Percentiles rank a stretch among this genome's conserved stretches.
These are phyloP conservation scores for Pseudogymnoascus sp. DNA, from an alignment of 2,329 filamentous ascomycete species.

Conservation along the genomic window DNA sequence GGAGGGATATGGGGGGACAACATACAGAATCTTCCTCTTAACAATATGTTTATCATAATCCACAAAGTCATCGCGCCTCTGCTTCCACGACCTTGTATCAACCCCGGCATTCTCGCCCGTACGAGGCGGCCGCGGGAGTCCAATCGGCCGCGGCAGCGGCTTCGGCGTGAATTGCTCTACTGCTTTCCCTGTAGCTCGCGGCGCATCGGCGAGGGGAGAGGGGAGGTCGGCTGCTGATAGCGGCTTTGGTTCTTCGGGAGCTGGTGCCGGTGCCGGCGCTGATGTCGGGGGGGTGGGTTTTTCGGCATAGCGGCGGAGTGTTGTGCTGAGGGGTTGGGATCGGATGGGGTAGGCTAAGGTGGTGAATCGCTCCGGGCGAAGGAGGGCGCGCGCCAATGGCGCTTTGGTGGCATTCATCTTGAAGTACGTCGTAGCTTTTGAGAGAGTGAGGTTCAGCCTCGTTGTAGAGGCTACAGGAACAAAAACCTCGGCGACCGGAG, in stretches of 20 bases:
- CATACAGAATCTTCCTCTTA: conserved; percentile 65
- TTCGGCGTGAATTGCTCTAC: conserved; percentile 48
- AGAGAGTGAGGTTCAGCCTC: background rate
- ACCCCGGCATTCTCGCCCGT: conserved; percentile 75
- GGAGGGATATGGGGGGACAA: background rate
- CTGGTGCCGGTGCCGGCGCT: conserved; percentile 12
- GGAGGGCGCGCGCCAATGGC: background rate
- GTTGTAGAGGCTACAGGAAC: background rate
- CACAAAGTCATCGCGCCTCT: conserved; percentile 72
- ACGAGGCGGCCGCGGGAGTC: conserved; percentile 63
- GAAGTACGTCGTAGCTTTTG: background rate
- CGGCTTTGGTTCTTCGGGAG: conserved; percentile 4
- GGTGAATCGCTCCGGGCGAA: background rate
- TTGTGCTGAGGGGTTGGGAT: background rate
- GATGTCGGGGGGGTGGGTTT: background rate
- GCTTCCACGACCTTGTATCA: conserved; percentile 55
- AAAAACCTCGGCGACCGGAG: background rate
- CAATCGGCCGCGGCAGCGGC: conserved; percentile 66
- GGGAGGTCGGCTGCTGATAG: conserved; percentile 24
- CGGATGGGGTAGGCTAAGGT: background rate
- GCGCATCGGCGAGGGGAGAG: conserved; percentile 46
- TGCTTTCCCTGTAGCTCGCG: conserved; percentile 49
- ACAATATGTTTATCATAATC: conserved; percentile 77
- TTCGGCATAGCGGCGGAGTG: background rate
- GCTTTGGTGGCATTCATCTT: background rate